These are phyloP conservation scores for Anthracocystis setariae DNA, from an alignment of 1,284 basidiomycete genomes.

Conservation along the genomic window DNA sequence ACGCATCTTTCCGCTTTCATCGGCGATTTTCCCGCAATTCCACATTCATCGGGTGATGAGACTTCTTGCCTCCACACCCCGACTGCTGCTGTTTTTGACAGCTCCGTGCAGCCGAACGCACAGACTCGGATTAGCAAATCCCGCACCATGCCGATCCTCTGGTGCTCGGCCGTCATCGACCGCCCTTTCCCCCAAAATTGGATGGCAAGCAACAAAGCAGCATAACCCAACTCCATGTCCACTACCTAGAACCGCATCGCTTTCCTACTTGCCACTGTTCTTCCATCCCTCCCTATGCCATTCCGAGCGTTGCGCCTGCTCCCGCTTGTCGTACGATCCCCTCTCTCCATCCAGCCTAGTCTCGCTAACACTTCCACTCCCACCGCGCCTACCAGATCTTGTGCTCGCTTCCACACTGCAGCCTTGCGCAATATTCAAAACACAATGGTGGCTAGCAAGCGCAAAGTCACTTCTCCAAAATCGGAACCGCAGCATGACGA, in stretches of 20 bases:
- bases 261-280: no score
- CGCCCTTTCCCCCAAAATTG: no score
- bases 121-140: slow-evolving; percentile 30
- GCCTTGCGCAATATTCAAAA: neutral
- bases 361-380: neutral
- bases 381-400: neutral
- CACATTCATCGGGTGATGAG: slow-evolving; percentile 12
- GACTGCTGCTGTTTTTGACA: slow-evolving; percentile 13
- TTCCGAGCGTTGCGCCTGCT: slow-evolving; percentile 1
- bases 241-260: no score
- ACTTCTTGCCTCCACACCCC: slow-evolving; percentile 20
- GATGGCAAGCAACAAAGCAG: no score
- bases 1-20: no score
- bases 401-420: neutral
- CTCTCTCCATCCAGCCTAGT: neutral
- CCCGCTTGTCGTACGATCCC: slow-evolving; percentile 9
- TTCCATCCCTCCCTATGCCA: slow-evolving; percentile 13
- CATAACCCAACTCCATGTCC: no score
- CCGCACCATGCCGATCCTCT: slow-evolving; percentile 16
- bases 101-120: slow-evolving; percentile 21
- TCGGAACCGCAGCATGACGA: slow-evolving; percentile 16
- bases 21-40: neutral
- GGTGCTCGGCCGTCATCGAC: neutral
- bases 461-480: slow-evolving; percentile 9
- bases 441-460: slow-evolving; percentile 28